A percentile compares a stretch with the other conserved stretches of the same genome.
Evolutionary conservation across 1,139 yeast species (phyloP).

Genomic region (Pichia sp.): DNA sequence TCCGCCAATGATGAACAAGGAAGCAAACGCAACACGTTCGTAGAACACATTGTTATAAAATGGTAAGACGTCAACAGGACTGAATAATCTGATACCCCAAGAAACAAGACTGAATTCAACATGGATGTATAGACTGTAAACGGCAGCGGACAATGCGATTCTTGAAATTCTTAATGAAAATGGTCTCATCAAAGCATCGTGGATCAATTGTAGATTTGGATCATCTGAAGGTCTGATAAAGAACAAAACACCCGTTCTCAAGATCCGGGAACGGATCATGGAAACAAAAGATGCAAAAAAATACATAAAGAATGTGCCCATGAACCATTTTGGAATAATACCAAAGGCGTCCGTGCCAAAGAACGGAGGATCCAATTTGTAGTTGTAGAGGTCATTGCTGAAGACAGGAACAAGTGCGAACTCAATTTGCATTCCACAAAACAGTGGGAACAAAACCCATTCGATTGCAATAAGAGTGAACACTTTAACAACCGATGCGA

Average conservation of each 20-base stretch:
- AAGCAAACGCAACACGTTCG: conserved; percentile 18
- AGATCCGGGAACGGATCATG: conserved; percentile 67
- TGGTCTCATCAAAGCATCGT: conserved; percentile 82
- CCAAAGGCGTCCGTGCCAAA: conserved; percentile 6
- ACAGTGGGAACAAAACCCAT: conserved; percentile 77
- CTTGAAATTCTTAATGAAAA: conserved; percentile 69
- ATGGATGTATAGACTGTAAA: conserved; percentile 71
- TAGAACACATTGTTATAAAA: conserved; percentile 10
- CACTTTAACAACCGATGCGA: conserved; percentile 68
- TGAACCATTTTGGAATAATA: conserved; percentile 57
- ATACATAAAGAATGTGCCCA: conserved; percentile 87
- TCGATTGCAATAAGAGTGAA: conserved; percentile 75
- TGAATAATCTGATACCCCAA: conserved; percentile 40
- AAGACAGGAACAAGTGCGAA: conserved; percentile 62
- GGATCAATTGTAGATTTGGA: conserved; percentile 84
- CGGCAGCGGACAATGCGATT: conserved; percentile 70
- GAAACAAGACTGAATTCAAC: conserved; percentile 73
- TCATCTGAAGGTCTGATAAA: conserved; percentile 95
- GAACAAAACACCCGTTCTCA: conserved; percentile 86
- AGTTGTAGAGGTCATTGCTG: conserved; percentile 18
- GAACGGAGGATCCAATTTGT: conserved; percentile 16
- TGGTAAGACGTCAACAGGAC: conserved; percentile 30
- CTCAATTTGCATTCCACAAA: conserved; percentile 80
- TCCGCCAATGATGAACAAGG: conserved; percentile 19
- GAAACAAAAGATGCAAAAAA: conserved; percentile 84